Evolutionary conservation across 352 stramenopile species (phyloP).

Genomic region (Globisporangium abappressorium): DNA sequence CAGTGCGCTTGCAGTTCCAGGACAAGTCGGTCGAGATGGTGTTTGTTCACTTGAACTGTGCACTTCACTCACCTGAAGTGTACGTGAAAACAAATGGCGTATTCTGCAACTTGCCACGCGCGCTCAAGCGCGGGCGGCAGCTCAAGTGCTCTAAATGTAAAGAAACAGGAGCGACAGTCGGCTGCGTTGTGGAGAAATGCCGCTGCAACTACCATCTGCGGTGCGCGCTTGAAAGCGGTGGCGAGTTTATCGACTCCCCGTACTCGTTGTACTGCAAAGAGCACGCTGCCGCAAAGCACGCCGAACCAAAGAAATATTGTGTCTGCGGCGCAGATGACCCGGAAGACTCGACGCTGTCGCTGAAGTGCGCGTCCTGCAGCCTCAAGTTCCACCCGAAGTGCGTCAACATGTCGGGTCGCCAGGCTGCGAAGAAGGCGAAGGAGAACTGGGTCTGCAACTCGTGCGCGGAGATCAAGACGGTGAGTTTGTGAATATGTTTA

Average conservation of each 20-base stretch:
- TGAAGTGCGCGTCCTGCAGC: slow-evolving; percentile 62
- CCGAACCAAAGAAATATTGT: slow-evolving; percentile 37
- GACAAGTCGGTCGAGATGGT: slow-evolving; percentile 68
- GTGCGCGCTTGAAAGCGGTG: slow-evolving; percentile 68
- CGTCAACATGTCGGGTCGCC: slow-evolving; percentile 73
- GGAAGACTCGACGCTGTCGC: slow-evolving; percentile 42
- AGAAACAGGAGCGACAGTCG: slow-evolving; percentile 62
- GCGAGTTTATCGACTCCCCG: slow-evolving; percentile 66
- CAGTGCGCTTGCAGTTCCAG: slow-evolving; percentile 62
- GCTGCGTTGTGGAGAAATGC: slow-evolving; percentile 76
- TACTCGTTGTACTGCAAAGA: slow-evolving; percentile 76
- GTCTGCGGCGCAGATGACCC: slow-evolving; percentile 44
- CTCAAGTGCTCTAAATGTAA: slow-evolving; percentile 74
- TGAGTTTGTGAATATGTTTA: neutral
- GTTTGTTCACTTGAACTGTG: slow-evolving; percentile 81
- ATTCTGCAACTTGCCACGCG: slow-evolving; percentile 77
- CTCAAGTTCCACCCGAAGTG: slow-evolving; percentile 78
- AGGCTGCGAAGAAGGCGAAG: slow-evolving; percentile 56
- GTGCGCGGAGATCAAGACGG: slow-evolving; percentile 29
- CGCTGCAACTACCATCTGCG: slow-evolving; percentile 77
- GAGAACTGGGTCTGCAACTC: slow-evolving; percentile 36
- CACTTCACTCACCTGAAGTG: slow-evolving; percentile 76
- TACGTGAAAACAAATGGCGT: slow-evolving; percentile 78
- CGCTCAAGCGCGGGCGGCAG: slow-evolving; percentile 75
- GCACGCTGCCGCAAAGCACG: slow-evolving; percentile 44